Conservation (phyloP, 2,329 filamentous ascomycete species). For the Colletotrichum eleusines region DNA sequence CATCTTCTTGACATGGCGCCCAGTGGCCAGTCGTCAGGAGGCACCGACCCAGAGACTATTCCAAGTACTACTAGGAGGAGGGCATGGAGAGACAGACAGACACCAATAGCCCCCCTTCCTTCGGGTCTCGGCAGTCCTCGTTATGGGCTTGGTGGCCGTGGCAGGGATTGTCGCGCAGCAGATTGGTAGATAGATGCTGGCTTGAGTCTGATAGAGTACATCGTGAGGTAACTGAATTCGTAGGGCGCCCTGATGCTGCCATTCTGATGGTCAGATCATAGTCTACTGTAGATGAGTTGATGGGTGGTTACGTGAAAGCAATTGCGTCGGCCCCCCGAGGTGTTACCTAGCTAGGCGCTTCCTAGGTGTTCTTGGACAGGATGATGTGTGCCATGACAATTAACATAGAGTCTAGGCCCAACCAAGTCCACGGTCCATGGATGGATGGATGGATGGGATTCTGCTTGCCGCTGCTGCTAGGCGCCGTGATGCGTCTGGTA, state of each 20-base stretch:
- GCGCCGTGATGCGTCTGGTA: background rate
- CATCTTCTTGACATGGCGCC: conserved; percentile 8
- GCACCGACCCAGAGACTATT: background rate
- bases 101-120: background rate
- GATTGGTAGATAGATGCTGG: conserved; percentile 21
- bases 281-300: background rate
- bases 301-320: conserved; percentile 7
- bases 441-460: background rate
- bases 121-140: background rate
- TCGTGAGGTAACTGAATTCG: background rate
- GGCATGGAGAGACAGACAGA: background rate
- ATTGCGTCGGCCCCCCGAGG: conserved; percentile 24
- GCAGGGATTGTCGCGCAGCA: background rate
- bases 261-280: background rate
- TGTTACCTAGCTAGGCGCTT: no score
- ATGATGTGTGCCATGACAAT: conserved; percentile 14
- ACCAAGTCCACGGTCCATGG: conserved; percentile 4
- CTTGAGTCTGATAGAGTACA: background rate
- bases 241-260: conserved; percentile 32
- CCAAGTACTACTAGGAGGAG: no score
- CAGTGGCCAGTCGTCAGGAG: background rate
- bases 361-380: conserved; percentile 14
- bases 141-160: background rate
- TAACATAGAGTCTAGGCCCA: conserved; percentile 28
- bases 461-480: no score